Conservation (phyloP, 2,329 filamentous ascomycete species). For the Cercospora zeina region DNA sequence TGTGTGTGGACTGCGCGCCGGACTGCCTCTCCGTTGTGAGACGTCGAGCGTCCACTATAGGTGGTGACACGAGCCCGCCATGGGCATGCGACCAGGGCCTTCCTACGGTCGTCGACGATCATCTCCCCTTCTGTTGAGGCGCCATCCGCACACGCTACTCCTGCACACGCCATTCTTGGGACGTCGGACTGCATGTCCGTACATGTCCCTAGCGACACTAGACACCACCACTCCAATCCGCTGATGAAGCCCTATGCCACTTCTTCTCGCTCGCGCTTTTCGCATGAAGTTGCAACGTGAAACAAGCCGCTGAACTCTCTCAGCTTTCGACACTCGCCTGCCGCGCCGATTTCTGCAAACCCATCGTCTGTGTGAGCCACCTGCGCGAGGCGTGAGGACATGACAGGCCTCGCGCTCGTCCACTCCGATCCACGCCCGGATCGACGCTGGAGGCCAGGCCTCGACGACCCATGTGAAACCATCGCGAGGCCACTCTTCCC, state of each 20-base stretch:
- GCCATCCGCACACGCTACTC: neutral
- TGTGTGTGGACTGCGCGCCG: no score
- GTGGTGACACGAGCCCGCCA: neutral
- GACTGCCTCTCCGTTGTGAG: neutral
- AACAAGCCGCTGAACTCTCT: conserved; percentile 1
- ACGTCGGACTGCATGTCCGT: conserved; percentile 3
- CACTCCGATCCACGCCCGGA: conserved; percentile 22
- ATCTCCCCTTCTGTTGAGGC: neutral
- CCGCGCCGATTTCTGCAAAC: neutral
- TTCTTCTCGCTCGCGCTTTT: neutral
- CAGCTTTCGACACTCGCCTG: neutral
- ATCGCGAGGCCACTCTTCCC: conserved; percentile 4
- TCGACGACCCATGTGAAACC: conserved; percentile 15
- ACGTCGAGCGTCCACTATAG: neutral
- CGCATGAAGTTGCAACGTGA: neutral
- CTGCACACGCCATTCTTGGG: neutral
- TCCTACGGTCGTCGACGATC: conserved; percentile 4
- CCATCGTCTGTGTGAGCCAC: neutral
- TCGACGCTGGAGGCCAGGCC: conserved; percentile 18
- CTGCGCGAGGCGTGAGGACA: neutral
- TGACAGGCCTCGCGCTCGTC: neutral
- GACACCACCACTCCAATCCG: neutral
- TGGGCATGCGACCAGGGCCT: neutral
- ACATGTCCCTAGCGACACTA: neutral
- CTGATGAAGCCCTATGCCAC: neutral